Evolutionary conservation across 192 early-diverging fungal genomes (phyloP), one percentile per base, ranked within the genome.

Genomic region (Backusella tuberculispora): DNA sequence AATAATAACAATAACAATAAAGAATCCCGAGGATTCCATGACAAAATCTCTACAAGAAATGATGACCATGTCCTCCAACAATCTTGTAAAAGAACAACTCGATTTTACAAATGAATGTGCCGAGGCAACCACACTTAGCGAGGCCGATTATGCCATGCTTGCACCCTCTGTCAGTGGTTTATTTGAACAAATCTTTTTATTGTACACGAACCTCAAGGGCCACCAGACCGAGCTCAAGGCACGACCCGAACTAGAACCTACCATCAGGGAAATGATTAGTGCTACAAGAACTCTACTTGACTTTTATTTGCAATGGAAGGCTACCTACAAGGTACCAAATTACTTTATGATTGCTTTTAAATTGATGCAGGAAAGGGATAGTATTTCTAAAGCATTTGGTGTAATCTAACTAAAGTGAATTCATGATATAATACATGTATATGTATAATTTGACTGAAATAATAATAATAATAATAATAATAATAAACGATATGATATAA

Each of bases 301-400:
- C 12, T 60, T 60, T 60, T 60, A 60, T 24, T 60, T 60, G 53
- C 21, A 60, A 9, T 60, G 53, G 53, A 60, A 60, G 21, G 53
- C 13, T 12, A 26, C 53, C 4, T 60, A 60, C 53, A 24, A 24
- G 8, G 53, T 60, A 12, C 24, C 53, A 60, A 60, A 60, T 24
- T 60, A 60, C 10, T 60, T 60, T 60, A 26, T 60, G 19, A 13
- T 60, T 26, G 53, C 53, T 26, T 3, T 60, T 24, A 60, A 24
- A 60, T 60, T 60, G 21, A 60, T 26, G 53, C 53, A 60, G 26
- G 53, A 60, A 4, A 60, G 53, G 12, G 53, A 60, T 24, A 12
- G 0, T 26, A 12, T 60, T 60, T 13, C 10, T 26, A 60, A 24
- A 60, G 21, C 17, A 24, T 60, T 60, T 26, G 53, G 53, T 26